These are phyloP conservation scores for Candida hispaniensis DNA, from an alignment of 805 yeast species.

Conservation along the genomic window DNA sequence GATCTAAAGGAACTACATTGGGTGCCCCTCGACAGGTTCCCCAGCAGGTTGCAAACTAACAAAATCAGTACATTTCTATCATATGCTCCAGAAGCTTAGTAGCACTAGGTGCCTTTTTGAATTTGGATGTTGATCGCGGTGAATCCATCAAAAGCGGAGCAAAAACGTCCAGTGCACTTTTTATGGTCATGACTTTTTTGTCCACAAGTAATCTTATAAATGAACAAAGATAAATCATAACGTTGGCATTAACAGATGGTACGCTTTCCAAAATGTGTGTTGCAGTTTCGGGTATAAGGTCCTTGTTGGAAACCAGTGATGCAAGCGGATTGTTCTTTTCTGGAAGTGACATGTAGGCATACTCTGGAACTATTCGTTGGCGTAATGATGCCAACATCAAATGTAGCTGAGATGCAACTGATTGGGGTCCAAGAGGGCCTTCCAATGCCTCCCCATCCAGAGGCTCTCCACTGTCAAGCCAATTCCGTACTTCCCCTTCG, in stretches of 20 bases:
- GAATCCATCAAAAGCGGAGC: slow-evolving; percentile 26
- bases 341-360: slow-evolving; percentile 23
- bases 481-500: slow-evolving; percentile 25
- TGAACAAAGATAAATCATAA: slow-evolving; percentile 33
- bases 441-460: slow-evolving; percentile 27
- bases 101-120: slow-evolving; percentile 6
- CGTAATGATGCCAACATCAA: slow-evolving; percentile 29
- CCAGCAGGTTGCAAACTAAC: too few species aligned
- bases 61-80: slow-evolving; percentile 11
- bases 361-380: slow-evolving; percentile 34
- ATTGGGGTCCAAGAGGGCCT: slow-evolving; percentile 33
- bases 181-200: slow-evolving; percentile 21
- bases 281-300: slow-evolving; percentile 22
- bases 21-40: slow-evolving; percentile 48
- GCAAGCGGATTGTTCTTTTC: slow-evolving; percentile 21
- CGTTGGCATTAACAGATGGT: slow-evolving; percentile 35
- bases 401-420: slow-evolving; percentile 29
- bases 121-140: slow-evolving; percentile 10
- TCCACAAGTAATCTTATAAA: slow-evolving; percentile 31
- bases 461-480: slow-evolving; percentile 29
- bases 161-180: slow-evolving; percentile 25
- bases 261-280: slow-evolving; percentile 32
- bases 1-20: slow-evolving; percentile 72
- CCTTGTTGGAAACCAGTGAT: neutral
- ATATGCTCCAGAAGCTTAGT: slow-evolving; percentile 8